Base-by-base conservation (phyloP, 345 rosid species). In the Populus ilicifolia region DNA sequence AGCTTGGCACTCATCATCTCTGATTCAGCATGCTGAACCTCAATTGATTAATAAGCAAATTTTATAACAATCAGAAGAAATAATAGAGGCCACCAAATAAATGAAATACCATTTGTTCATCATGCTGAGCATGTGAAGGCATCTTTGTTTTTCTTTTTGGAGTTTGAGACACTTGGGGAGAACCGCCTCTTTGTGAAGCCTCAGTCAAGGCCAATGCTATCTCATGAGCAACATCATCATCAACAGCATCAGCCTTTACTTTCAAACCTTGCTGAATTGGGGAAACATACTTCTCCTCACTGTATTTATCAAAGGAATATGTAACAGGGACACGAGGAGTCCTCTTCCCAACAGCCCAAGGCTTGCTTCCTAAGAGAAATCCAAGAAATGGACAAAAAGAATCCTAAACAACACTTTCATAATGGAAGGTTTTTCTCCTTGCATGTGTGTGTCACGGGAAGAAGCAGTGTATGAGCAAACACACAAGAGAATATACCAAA, bases 311-410 rank as follows among this genome's bases (percentile, higher is more conserved):
- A 77, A 50, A 82, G 72, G 90, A 75, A 85, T 77, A 84, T 69
- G 91, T 80, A 83, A 90, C 86, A 67, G 94, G 93, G 69, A 92
- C 88, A 75, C 97, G 89, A 76, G 97, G 97, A 68, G 93, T 92
- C 87, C 97, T 85, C 88, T 89, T 92, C 56, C 94, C 97, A 83
- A 92, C 94, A 75, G 93, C 93, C 80, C 94, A 93, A 35, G 94
- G 90, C 84, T 84, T 77, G 83, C 86, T 88, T 80, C 85, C 97
- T 92, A 82, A 56, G 78, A 83, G 72, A 78, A 77, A 79, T 72
- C 27, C 59, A 67, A 69, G 75, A 75, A 27, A 39, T 29, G 54
- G 59, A 80, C 18, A 73, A 48, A 71, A 70, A 79, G 79, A 83
- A 84, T 66, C 67, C 50, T 75, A 46, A 73, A 62, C 21, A 43